Conservation (phyloP, 352 stramenopile genomes). For the Phytophthora tubulina region DNA sequence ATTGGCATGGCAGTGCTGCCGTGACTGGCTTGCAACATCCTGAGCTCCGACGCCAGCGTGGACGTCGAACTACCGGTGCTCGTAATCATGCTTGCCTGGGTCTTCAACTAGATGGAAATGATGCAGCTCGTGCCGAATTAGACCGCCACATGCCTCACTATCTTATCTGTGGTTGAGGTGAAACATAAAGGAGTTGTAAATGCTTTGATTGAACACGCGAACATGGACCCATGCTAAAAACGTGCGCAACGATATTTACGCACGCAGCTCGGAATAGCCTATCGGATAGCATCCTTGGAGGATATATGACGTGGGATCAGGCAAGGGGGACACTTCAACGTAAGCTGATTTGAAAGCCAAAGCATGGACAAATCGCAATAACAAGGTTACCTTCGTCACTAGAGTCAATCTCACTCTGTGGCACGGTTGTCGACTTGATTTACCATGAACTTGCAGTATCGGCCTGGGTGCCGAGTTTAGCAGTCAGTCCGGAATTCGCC, state of each 20-base stretch:
- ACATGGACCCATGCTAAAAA: slow-evolving; percentile 10
- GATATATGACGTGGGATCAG: too few relatives aligned
- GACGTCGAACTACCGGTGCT: slow-evolving; percentile 8
- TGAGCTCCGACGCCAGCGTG: slow-evolving; percentile 38
- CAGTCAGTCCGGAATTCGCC: too few relatives aligned
- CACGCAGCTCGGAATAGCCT: too few relatives aligned
- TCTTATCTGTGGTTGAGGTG: slow-evolving; percentile 32
- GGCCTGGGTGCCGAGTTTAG: too few relatives aligned
- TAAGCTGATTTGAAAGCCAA: too few relatives aligned
- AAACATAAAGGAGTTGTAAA: not conserved
- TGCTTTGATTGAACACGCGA: not conserved
- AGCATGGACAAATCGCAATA: too few relatives aligned
- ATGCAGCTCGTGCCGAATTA: slow-evolving; percentile 3
- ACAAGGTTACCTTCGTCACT: too few relatives aligned
- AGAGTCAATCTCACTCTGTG: too few relatives aligned
- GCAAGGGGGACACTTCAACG: too few relatives aligned
- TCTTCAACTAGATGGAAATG: slow-evolving; percentile 32
- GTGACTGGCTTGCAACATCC: slow-evolving; percentile 33
- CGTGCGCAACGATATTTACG: not conserved
- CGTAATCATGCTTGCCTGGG: slow-evolving; percentile 15
- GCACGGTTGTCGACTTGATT: too few relatives aligned
- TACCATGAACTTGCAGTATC: too few relatives aligned
- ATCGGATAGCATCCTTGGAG: too few relatives aligned
- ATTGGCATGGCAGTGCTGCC: slow-evolving; percentile 47
- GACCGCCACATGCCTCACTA: slow-evolving; percentile 16